Percentiles rank a stretch among this genome's conserved stretches.
Conservation (phyloP, 768 basidiomycete species). For the Auricularia cornea region DNA sequence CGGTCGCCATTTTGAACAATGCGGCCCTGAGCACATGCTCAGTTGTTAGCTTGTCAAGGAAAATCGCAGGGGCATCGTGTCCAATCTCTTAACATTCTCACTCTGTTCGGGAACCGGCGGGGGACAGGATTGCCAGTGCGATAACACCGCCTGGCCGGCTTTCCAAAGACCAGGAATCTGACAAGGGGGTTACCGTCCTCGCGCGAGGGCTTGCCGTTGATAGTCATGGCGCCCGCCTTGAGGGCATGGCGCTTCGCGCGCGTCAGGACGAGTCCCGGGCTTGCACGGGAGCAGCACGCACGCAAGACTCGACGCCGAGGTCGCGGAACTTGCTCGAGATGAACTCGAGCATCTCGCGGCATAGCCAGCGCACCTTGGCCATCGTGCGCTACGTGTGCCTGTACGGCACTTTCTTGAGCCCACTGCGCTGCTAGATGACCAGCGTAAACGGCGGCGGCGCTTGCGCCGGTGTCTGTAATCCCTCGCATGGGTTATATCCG, state of each 20-base stretch:
- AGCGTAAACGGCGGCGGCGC: not conserved
- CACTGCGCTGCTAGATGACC: conserved; percentile 19
- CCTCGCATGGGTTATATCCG: too few species aligned
- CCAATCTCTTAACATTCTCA: too few species aligned
- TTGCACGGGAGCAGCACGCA: conserved; percentile 33
- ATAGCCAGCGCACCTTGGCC: conserved; percentile 87
- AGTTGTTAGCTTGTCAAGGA: too few species aligned
- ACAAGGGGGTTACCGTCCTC: conserved; percentile 77
- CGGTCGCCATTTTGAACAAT: too few species aligned
- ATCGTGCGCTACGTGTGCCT: conserved; percentile 92
- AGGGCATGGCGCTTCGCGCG: conserved; percentile 56
- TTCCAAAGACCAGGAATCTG: conserved; percentile 84
- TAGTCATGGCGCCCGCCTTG: conserved; percentile 90
- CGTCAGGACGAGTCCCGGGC: not conserved
- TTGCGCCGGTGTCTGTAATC: too few species aligned
- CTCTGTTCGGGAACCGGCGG: conserved; percentile 79
- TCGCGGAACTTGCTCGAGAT: conserved; percentile 93
- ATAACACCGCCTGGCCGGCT: conserved; percentile 96
- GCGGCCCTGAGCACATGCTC: too few species aligned
- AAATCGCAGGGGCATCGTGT: too few species aligned
- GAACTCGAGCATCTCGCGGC: conserved; percentile 80
- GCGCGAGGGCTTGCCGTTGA: conserved; percentile 82
- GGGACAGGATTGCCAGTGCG: conserved; percentile 68
- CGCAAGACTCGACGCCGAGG: conserved; percentile 92
- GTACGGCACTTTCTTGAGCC: conserved; percentile 79